Evolutionary conservation across 768 basidiomycete genomes (phyloP).

Genomic region (Lepiota brunneoincarnata): DNA sequence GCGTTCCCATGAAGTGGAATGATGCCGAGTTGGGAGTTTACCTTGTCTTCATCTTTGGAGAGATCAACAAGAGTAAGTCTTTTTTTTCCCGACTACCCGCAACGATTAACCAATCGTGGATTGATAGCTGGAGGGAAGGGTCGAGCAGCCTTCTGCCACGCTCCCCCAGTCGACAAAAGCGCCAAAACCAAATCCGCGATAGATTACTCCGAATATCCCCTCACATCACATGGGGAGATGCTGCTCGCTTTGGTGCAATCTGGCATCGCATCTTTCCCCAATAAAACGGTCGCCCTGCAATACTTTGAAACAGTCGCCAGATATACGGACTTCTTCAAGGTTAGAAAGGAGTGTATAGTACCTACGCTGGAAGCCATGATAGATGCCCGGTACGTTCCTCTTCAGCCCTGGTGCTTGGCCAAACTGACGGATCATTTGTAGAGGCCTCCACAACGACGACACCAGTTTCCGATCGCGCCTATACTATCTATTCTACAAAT

Average conservation of each 20-base stretch:
- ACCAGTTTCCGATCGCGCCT: constrained; percentile 69
- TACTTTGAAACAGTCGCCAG: constrained; percentile 92
- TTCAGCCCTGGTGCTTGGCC: not conserved
- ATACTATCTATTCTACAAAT: constrained; percentile 91
- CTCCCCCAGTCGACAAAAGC: constrained; percentile 58
- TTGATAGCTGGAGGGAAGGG: constrained; percentile 72
- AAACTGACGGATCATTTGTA: constrained; percentile 24
- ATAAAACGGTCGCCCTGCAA: constrained; percentile 81
- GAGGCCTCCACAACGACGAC: constrained; percentile 84
- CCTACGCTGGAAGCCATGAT: constrained; percentile 89
- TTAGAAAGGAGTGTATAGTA: constrained; percentile 84
- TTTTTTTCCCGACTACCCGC: not conserved
- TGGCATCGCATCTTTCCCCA: constrained; percentile 78
- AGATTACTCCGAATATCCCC: constrained; percentile 76
- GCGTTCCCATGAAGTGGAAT: constrained; percentile 77
- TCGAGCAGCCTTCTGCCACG: constrained; percentile 81
- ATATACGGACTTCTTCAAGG: constrained; percentile 96
- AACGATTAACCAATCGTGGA: constrained; percentile 11
- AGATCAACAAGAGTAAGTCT: constrained; percentile 80
- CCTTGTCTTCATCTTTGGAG: constrained; percentile 91
- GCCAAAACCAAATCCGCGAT: constrained; percentile 58
- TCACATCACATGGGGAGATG: constrained; percentile 91
- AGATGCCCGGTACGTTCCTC: constrained; percentile 60
- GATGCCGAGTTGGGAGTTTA: constrained; percentile 93
- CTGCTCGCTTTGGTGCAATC: constrained; percentile 81